These are phyloP conservation scores for Marasmius tenuissimus DNA, from an alignment of 1,284 basidiomycete genomes.

Conservation along the genomic window DNA sequence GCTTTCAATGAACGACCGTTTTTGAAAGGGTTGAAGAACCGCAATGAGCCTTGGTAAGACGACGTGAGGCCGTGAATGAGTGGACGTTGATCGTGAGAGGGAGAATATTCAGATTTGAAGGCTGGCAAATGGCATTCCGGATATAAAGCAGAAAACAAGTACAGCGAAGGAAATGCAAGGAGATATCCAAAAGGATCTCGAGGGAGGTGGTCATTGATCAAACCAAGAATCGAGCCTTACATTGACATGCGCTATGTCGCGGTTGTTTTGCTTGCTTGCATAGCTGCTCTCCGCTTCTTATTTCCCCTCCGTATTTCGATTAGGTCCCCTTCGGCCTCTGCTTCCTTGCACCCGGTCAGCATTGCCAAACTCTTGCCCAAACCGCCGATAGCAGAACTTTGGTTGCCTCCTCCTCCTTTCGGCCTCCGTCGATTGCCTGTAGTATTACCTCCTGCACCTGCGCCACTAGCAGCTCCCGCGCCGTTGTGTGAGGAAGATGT, in stretches of 20 bases:
- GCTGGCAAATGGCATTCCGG: too few species aligned
- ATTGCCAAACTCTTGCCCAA: conserved; percentile 64
- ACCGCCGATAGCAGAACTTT: conserved; percentile 53
- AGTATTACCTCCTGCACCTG: conserved; percentile 32
- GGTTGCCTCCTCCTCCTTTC: conserved; percentile 56
- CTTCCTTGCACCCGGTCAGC: conserved; percentile 56
- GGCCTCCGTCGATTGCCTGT: conserved; percentile 52
- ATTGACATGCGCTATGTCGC: background rate
- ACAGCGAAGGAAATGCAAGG: too few species aligned
- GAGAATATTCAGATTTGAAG: too few species aligned
- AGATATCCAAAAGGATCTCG: background rate
- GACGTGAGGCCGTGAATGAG: too few species aligned
- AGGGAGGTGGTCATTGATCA: background rate
- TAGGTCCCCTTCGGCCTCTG: conserved; percentile 70
- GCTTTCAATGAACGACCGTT: too few species aligned
- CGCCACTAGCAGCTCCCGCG: conserved; percentile 32
- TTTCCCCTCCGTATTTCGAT: conserved; percentile 73
- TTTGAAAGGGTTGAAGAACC: too few species aligned
- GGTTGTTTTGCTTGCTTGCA: background rate
- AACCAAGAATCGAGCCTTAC: background rate
- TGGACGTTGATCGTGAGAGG: too few species aligned
- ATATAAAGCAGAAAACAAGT: too few species aligned
- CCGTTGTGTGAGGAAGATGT: conserved; percentile 33
- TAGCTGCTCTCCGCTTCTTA: conserved; percentile 63
- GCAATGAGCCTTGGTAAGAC: too few species aligned